Percentiles rank a stretch among this genome's conserved stretches.
These are phyloP conservation scores for Baeospora myosura DNA, from an alignment of 1,284 basidiomycete species.

Conservation along the genomic window DNA sequence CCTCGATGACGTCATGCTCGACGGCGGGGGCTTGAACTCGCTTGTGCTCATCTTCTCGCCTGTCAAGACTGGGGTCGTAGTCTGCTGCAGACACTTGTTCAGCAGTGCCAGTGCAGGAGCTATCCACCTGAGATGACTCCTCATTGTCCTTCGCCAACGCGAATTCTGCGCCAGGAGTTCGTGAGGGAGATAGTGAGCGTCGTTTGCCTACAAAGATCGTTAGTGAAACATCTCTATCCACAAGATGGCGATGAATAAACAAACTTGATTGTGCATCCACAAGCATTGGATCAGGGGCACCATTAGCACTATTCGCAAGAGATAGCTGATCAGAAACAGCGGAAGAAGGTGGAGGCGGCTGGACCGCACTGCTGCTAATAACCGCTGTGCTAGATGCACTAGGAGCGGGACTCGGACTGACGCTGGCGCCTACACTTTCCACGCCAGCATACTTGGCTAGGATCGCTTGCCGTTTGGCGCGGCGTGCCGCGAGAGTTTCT, in stretches of 20 bases:
- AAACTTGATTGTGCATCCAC: constrained; percentile 19
- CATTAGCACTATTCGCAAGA: constrained; percentile 42
- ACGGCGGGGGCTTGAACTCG: constrained; percentile 32
- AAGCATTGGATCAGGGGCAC: constrained; percentile 23
- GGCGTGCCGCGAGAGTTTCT: constrained; percentile 69
- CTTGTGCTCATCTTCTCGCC: constrained; percentile 72
- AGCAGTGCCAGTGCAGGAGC: constrained; percentile 30
- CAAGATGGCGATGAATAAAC: constrained; percentile 10
- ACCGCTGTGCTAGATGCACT: constrained; percentile 3
- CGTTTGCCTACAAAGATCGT: constrained; percentile 30
- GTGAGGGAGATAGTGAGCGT: constrained; percentile 49
- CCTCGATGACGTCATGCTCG: constrained; percentile 50
- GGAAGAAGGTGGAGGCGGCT: constrained; percentile 52
- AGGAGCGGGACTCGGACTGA: constrained; percentile 42
- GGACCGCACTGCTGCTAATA: constrained; percentile 55
- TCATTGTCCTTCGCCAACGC: constrained; percentile 54
- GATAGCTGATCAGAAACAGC: constrained; percentile 55
- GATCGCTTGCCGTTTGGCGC: constrained; percentile 77
- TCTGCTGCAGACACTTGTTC: constrained; percentile 85
- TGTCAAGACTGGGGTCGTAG: constrained; percentile 85
- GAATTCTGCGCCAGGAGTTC: constrained; percentile 43
- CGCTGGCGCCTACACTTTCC: constrained; percentile 39
- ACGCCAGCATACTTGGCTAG: constrained; percentile 71
- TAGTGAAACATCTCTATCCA: neutral
- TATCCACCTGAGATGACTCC: constrained; percentile 35